phyloP scores from a whole-genome alignment of 2,329 filamentous ascomycete genomes.

The Parasarocladium wereldwijsianum region DNA sequence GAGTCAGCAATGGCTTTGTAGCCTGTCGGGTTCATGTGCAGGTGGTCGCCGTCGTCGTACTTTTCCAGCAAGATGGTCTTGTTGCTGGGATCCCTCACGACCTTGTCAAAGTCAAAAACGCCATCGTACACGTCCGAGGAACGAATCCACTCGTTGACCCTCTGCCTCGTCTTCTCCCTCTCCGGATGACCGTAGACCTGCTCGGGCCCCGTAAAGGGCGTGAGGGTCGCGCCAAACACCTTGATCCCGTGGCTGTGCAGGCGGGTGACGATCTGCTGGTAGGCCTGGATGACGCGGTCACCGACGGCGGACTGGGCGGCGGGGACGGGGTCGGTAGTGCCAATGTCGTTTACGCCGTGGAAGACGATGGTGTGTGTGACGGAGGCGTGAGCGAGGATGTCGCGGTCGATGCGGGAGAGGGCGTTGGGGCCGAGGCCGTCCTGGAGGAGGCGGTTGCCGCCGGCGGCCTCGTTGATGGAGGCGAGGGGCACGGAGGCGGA shows the following conservation, averaged over 20 bases:
- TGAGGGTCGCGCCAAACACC: constrained; percentile 42
- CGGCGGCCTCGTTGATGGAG: constrained; percentile 46
- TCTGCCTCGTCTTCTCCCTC: constrained; percentile 36
- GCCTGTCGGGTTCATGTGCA: constrained; percentile 41
- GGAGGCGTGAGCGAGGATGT: constrained; percentile 40
- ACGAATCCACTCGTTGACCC: constrained; percentile 45
- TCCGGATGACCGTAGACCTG: constrained; percentile 35
- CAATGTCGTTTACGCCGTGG: constrained; percentile 52
- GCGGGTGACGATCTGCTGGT: constrained; percentile 37
- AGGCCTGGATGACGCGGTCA: constrained; percentile 35
- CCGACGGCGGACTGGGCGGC: constrained; percentile 28
- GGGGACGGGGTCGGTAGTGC: constrained; percentile 26
- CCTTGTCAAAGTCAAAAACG: constrained; percentile 45
- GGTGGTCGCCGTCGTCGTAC: constrained; percentile 43
- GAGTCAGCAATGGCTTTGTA: constrained; percentile 39
- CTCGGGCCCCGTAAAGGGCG: constrained; percentile 25
- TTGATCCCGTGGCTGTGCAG: constrained; percentile 36
- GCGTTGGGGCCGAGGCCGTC: constrained; percentile 46
- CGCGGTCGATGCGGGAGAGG: constrained; percentile 40
- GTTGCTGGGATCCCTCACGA: constrained; percentile 31
- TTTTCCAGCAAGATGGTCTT: constrained; percentile 20
- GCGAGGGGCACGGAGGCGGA: constrained; percentile 24
- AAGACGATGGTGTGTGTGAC: constrained; percentile 43
- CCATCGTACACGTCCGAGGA: constrained; percentile 39
- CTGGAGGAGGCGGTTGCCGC: constrained; percentile 44